Conservation (phyloP, 2,329 filamentous ascomycete genomes). For the Lasiodiplodia citricola region DNA sequence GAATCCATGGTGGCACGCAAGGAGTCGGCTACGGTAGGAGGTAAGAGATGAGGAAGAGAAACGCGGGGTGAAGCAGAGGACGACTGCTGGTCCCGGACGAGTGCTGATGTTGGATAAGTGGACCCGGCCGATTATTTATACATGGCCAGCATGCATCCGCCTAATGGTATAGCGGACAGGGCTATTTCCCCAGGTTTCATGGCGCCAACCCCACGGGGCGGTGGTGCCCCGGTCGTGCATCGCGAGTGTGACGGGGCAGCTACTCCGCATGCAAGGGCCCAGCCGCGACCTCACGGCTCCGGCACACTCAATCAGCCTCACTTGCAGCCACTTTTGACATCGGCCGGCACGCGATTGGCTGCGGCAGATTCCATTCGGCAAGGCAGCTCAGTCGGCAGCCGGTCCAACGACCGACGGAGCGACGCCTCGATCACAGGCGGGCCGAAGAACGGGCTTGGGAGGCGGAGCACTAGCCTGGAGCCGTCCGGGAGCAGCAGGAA, state of each 20-base stretch:
- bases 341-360: background rate
- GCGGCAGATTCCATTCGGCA: background rate
- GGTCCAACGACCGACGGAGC: background rate
- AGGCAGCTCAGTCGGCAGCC: background rate
- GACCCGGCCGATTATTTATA: background rate
- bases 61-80: background rate
- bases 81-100: background rate
- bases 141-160: background rate
- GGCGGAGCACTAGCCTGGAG: background rate
- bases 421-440: background rate
- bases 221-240: slow-evolving; percentile 1
- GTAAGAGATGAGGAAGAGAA: background rate
- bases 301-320: background rate
- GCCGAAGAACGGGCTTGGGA: background rate
- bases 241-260: background rate
- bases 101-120: background rate
- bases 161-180: background rate
- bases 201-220: slow-evolving; percentile 1
- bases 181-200: slow-evolving; percentile 6
- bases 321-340: background rate
- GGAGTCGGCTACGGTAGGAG: background rate
- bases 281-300: background rate
- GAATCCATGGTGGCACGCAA: background rate
- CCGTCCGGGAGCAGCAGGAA: background rate
- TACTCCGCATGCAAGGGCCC: background rate